phyloP scores from a whole-genome alignment of 371 early-diverging fungal species.

The Fennellomyces sp. region DNA sequence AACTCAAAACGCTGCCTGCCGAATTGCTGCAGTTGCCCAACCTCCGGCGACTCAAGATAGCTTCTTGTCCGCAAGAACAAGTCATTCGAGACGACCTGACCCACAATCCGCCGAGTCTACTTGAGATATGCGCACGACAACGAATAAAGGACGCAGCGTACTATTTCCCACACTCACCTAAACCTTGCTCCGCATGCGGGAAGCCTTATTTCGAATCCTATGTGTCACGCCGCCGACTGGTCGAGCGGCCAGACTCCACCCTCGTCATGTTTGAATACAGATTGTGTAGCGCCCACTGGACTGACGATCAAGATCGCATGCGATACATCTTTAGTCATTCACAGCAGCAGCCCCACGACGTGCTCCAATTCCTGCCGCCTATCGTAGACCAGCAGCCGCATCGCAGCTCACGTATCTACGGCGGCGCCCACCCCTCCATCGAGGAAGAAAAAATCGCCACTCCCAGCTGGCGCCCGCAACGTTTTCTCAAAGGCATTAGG shows the following conservation, averaged over 20 bases:
- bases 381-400: background rate
- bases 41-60: conserved; percentile 63
- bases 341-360: background rate
- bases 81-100: conserved; percentile 15
- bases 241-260: conserved; percentile 52
- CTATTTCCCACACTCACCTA: conserved; percentile 64
- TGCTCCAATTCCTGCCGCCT: conserved; percentile 3
- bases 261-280: conserved; percentile 69
- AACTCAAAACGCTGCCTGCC: conserved; percentile 69
- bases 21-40: conserved; percentile 70
- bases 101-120: conserved; percentile 55
- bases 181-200: conserved; percentile 82
- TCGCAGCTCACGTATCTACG: too few relatives aligned
- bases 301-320: conserved; percentile 62
- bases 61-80: conserved; percentile 16
- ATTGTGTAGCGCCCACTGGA: conserved; percentile 81
- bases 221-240: conserved; percentile 61
- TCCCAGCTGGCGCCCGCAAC: background rate
- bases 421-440: background rate
- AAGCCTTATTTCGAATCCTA: conserved; percentile 81
- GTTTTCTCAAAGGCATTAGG: background rate
- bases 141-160: conserved; percentile 54
- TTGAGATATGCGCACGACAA: conserved; percentile 77
- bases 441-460: background rate
- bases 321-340: conserved; percentile 26